Evolutionary conservation across 1,284 basidiomycete genomes (phyloP), one percentile per base, ranked within the genome.

Genomic region (Puccinia triticina): DNA sequence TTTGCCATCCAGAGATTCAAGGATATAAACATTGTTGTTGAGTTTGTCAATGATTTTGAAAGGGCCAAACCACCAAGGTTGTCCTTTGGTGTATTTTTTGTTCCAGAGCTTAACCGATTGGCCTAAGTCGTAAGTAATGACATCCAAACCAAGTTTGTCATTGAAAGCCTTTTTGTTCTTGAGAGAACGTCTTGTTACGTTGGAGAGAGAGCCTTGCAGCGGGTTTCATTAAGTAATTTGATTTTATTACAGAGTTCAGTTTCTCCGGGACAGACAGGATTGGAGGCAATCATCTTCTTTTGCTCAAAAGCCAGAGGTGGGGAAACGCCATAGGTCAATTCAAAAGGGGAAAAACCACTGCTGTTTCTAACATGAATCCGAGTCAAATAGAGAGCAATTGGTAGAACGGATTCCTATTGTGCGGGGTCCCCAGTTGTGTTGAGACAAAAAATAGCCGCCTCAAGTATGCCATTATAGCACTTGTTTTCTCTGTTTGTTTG

Each of bases 401-500:
- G 40, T 12, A 75, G 50, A 57, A 55, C 55, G 14, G 32, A 26
- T 46, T 37, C 18, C 67, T 34, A 71, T 16, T 14, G 67, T 1
- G 34, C 48, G n/a, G 12, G 26, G n/a, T 75, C 72, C 21, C 50
- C 50, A 7, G 72, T 53, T 14, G 1, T 55, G 23, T 75, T 75
- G 7, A 57, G 26, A 32, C 57, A 55, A 32, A 75, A 75, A 0
- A 77, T 14, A n/a, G 55, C 1, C 23, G 43, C n/a, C 50, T 61
- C 57, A 8, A 77, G n/a, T 14, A 64, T 59, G 3, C 75, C 75
- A 64, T 77, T 59, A n/a, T 61, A 61, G 10, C 75, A 11, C n/a
- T 77, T 57, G 21, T 29, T 43, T 26, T 59, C 40, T 21, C 71
- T 43, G 18, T 73, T 73, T 18, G 72, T 32, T 23, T 29, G 72